Conservation (phyloP, 2,329 filamentous ascomycete species). For the Ascochyta koolunga region DNA sequence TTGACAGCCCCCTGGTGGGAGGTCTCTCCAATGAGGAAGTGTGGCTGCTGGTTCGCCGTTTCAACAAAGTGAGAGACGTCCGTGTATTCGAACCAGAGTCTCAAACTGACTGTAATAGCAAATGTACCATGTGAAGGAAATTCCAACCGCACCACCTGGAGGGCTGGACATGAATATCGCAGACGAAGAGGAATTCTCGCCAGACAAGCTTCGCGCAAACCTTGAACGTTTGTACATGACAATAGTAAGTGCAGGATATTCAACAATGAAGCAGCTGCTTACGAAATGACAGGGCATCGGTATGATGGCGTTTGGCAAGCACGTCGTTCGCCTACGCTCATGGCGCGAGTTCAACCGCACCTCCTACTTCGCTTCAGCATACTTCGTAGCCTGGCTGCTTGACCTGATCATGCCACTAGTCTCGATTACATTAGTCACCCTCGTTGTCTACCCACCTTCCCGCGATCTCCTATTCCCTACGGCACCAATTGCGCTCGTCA, state of each 20-base stretch:
- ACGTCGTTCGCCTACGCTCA: constrained; percentile 75
- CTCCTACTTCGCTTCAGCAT: constrained; percentile 66
- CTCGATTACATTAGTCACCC: constrained; percentile 63
- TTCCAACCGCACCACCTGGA: constrained; percentile 64
- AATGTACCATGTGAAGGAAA: constrained; percentile 74
- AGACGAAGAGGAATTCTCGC: constrained; percentile 82
- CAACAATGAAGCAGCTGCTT: background rate
- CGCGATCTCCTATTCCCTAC: constrained; percentile 74
- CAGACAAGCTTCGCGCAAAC: constrained; percentile 79
- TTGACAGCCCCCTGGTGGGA: constrained; percentile 67
- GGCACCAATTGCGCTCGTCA: constrained; percentile 75
- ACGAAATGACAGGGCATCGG: constrained; percentile 58
- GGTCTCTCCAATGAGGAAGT: constrained; percentile 74
- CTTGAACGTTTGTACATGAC: constrained; percentile 84
- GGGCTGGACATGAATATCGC: constrained; percentile 80
- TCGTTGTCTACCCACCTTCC: constrained; percentile 70
- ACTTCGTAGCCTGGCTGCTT: constrained; percentile 71
- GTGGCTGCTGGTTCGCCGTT: constrained; percentile 73
- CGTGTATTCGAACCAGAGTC: background rate
- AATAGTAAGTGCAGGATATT: constrained; percentile 51
- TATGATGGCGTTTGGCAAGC: constrained; percentile 70
- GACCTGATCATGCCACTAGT: constrained; percentile 72
- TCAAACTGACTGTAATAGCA: constrained; percentile 51
- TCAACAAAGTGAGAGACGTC: constrained; percentile 66
- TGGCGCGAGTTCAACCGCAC: constrained; percentile 78